phyloP scores from a whole-genome alignment of 352 stramenopile species.

The Blastocystis sp. region DNA sequence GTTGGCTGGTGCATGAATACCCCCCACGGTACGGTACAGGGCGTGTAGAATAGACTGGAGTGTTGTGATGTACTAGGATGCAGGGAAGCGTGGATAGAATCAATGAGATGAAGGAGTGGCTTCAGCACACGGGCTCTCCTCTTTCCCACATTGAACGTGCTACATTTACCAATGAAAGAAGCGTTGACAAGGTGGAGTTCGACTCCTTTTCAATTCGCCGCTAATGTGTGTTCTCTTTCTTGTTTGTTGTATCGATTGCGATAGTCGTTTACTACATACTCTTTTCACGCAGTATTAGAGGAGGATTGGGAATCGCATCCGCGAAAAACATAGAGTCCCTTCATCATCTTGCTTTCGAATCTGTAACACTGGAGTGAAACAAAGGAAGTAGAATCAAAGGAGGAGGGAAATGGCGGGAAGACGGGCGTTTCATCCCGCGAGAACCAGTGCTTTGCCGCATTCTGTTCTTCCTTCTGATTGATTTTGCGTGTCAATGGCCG shows the following conservation, averaged over 20 bases:
- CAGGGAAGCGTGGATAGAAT: conserved; percentile 10
- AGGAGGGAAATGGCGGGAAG: not conserved
- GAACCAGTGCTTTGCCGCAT: not conserved
- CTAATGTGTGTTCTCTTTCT: not conserved
- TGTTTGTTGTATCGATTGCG: too few species aligned
- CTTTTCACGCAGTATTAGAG: too few species aligned
- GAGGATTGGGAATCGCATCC: too few species aligned
- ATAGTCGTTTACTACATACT: too few species aligned
- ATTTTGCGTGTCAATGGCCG: not conserved
- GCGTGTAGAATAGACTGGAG: not conserved
- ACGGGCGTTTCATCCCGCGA: not conserved
- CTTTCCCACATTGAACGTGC: conserved; percentile 33
- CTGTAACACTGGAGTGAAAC: too few species aligned
- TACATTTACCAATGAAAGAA: conserved; percentile 37
- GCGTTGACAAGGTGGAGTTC: conserved; percentile 4
- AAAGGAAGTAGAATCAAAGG: too few species aligned
- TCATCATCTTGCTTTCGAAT: too few species aligned
- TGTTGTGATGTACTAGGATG: not conserved
- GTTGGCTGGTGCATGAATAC: conserved; percentile 62
- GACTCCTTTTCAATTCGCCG: conserved; percentile 1
- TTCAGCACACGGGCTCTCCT: conserved; percentile 33
- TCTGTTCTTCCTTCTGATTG: too few species aligned
- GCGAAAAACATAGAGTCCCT: too few species aligned
- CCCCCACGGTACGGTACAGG: not conserved
- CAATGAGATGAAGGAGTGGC: conserved; percentile 30